Conservation (phyloP, 2,329 filamentous ascomycete species). For the Aspergillus pseudoglaucus region DNA sequence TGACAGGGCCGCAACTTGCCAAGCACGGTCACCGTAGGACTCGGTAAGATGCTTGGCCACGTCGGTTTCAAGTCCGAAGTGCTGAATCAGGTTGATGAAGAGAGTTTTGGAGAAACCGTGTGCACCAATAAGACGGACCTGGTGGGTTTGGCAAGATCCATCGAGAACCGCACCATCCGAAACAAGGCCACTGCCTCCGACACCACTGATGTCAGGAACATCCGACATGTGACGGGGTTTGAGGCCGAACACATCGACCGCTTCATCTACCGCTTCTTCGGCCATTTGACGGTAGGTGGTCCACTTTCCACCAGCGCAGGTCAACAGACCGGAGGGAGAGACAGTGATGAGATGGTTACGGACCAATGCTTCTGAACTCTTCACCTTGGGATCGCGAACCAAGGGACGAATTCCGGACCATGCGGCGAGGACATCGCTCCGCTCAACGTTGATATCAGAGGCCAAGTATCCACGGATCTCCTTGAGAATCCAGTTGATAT, state of each 20-base stretch:
- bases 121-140: conserved; percentile 72
- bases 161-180: conserved; percentile 66
- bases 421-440: conserved; percentile 80
- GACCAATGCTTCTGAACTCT: conserved; percentile 79
- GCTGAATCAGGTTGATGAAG: conserved; percentile 91
- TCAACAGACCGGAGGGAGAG: conserved; percentile 72
- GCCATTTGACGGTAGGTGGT: conserved; percentile 92
- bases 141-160: conserved; percentile 75
- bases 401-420: conserved; percentile 85
- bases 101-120: conserved; percentile 85
- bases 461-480: conserved; percentile 77
- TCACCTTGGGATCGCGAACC: conserved; percentile 77
- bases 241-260: conserved; percentile 63
- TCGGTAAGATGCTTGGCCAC: conserved; percentile 82
- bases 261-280: conserved; percentile 79
- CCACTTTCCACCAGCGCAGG: conserved; percentile 86
- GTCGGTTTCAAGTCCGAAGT: conserved; percentile 86
- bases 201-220: conserved; percentile 61
- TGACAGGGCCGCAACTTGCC: conserved; percentile 79
- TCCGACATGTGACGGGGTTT: conserved; percentile 51
- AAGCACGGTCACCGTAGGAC: conserved; percentile 86
- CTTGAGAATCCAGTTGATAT: conserved; percentile 80
- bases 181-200: conserved; percentile 62
- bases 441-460: conserved; percentile 75
- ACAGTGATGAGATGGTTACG: conserved; percentile 78